Percentiles rank a stretch among this genome's conserved stretches.
These are phyloP conservation scores for Yamadazyma insecticola DNA, from an alignment of 805 yeast genomes.

Conservation along the genomic window DNA sequence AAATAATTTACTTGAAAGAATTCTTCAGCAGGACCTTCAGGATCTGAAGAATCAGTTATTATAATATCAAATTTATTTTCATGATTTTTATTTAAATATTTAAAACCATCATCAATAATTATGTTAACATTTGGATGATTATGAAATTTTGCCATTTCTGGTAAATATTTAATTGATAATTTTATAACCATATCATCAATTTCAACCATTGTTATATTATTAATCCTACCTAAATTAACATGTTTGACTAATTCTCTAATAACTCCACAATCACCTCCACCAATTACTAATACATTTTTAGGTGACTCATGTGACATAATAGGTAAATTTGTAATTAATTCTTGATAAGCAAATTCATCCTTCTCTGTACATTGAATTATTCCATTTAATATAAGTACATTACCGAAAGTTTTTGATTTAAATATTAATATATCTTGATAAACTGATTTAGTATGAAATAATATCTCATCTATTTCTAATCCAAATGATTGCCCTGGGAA, in stretches of 20 bases:
- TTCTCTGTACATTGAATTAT: slow-evolving; percentile 87
- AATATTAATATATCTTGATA: slow-evolving; percentile 84
- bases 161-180: slow-evolving; percentile 66
- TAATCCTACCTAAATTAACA: slow-evolving; percentile 43
- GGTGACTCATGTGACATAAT: slow-evolving; percentile 74
- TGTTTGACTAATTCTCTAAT: slow-evolving; percentile 83
- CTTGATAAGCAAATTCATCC: slow-evolving; percentile 93
- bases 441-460: slow-evolving; percentile 63
- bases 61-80: slow-evolving; percentile 67
- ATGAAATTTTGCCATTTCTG: slow-evolving; percentile 67
- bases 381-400: slow-evolving; percentile 85
- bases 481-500: slow-evolving; percentile 89
- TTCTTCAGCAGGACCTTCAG: slow-evolving; percentile 93
- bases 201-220: slow-evolving; percentile 74
- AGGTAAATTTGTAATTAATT: slow-evolving; percentile 82
- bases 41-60: slow-evolving; percentile 90
- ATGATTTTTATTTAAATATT: slow-evolving; percentile 43
- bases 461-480: slow-evolving; percentile 55
- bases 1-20: slow-evolving; percentile 79
- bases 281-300: slow-evolving; percentile 74
- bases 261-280: slow-evolving; percentile 97
- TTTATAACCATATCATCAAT: slow-evolving; percentile 81
- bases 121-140: slow-evolving; percentile 63
- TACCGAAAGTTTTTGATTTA: slow-evolving; percentile 72
- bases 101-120: slow-evolving; percentile 77